A percentile compares a stretch with the other conserved stretches of the same genome.
These are phyloP conservation scores for Monilinia fructigena DNA, from an alignment of 2,329 filamentous ascomycete genomes.

Conservation along the genomic window DNA sequence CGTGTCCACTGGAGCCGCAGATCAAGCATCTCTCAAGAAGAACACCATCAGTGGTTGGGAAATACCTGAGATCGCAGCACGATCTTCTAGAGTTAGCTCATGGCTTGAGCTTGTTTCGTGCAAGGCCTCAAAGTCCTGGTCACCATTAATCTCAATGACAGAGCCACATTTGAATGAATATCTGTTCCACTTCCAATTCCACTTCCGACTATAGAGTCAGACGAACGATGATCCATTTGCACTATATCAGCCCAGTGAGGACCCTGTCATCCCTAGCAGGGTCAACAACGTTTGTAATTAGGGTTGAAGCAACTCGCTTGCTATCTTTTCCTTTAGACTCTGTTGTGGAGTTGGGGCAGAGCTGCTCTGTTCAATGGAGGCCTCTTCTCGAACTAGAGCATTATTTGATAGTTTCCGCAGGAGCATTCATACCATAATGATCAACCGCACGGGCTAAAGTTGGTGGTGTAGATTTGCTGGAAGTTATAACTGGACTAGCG, in stretches of 20 bases:
- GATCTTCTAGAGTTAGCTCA: constrained; percentile 6
- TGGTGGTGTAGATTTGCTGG: not conserved
- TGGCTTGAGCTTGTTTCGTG: not conserved
- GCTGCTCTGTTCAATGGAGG: not conserved
- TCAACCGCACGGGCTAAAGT: not conserved
- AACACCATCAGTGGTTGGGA: constrained; percentile 43
- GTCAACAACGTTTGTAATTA: not conserved
- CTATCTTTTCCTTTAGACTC: not conserved
- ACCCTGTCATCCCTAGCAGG: not conserved
- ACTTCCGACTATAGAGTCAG: not conserved
- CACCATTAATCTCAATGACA: not conserved
- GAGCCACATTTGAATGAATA: not conserved
- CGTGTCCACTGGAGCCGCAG: constrained; percentile 53
- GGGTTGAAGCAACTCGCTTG: not conserved
- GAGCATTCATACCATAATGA: constrained; percentile 4
- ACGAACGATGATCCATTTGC: not conserved
- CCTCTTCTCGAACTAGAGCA: not conserved
- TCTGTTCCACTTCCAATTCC: not conserved
- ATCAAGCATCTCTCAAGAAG: constrained; percentile 46
- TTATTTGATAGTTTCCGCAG: not conserved
- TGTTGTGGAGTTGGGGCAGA: not conserved
- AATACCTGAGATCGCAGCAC: constrained; percentile 43
- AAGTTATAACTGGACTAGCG: not conserved
- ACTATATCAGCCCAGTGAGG: not conserved
- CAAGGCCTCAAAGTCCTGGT: not conserved